Conservation (phyloP, 2,329 filamentous ascomycete genomes). For the Alternaria consortialis region DNA sequence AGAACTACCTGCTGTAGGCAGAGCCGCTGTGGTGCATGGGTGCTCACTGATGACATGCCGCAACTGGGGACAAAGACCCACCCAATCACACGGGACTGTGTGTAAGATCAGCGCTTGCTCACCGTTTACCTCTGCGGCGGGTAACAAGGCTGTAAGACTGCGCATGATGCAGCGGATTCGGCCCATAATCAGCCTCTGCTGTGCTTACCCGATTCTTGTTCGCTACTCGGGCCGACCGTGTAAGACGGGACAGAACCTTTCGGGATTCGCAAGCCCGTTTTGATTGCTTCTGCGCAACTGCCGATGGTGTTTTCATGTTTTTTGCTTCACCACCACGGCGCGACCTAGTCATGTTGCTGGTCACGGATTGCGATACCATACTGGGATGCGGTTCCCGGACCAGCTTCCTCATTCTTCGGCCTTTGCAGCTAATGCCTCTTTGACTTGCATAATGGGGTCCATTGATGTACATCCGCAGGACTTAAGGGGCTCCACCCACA, state of each 20-base stretch:
- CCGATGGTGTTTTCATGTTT: conserved; percentile 3
- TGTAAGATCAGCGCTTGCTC: conserved; percentile 8
- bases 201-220: conserved; percentile 12
- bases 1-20: conserved; percentile 1
- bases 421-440: conserved; percentile 6
- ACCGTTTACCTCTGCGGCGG: conserved; percentile 20
- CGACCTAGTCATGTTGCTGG: conserved; percentile 16
- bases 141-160: conserved; percentile 17
- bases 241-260: conserved; percentile 1
- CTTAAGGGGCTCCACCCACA: conserved; percentile 1
- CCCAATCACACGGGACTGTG: conserved; percentile 11
- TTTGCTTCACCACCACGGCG: conserved; percentile 5
- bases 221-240: conserved; percentile 12
- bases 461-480: conserved; percentile 4
- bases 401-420: conserved; percentile 4
- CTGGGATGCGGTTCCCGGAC: not conserved
- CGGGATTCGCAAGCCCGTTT: conserved; percentile 1
- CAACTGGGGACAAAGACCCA: not conserved
- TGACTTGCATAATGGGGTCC: conserved; percentile 4
- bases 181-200: conserved; percentile 1
- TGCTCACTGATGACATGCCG: conserved; percentile 17
- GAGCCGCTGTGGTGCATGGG: conserved; percentile 11
- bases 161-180: conserved; percentile 12
- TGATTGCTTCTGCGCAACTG: conserved; percentile 8
- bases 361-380: not conserved